Percentiles rank a stretch among this genome's conserved stretches.
Evolutionary conservation across 176 grass and related monocot species (phyloP).

Genomic region (Zea luxurians): DNA sequence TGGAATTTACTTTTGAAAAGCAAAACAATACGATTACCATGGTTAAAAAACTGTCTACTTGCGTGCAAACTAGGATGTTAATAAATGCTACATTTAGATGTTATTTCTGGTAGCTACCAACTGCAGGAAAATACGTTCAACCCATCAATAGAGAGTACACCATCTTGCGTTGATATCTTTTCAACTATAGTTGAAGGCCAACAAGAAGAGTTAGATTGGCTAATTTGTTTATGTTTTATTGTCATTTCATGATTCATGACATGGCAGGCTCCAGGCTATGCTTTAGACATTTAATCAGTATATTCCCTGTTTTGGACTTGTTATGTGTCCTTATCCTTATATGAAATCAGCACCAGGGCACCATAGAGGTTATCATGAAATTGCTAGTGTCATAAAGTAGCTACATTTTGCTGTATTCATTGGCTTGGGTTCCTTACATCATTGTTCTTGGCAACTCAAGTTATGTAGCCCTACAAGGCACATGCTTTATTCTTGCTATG

Average conservation of each 20-base stretch:
- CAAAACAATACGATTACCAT: neutral
- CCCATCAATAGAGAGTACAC: neutral
- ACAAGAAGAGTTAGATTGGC: neutral
- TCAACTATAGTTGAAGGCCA: neutral
- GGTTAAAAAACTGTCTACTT: neutral
- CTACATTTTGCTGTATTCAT: neutral
- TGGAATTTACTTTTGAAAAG: neutral
- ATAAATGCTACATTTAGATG: neutral
- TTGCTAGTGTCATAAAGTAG: neutral
- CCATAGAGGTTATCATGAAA: constrained; percentile 1
- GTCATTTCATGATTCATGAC: neutral
- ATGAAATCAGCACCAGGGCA: neutral
- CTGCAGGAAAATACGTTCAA: neutral
- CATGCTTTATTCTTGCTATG: neutral
- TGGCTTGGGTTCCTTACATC: neutral
- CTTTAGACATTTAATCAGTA: neutral
- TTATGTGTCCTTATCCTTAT: neutral
- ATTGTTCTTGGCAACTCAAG: neutral
- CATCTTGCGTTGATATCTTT: neutral
- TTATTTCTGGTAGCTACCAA: neutral
- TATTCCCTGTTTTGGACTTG: neutral
- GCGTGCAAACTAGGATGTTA: neutral
- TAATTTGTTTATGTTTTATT: neutral
- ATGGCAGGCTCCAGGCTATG: neutral
- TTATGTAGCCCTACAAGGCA: neutral